Conservation (phyloP, 306 rosid genomes). For the Cotoneaster glaucophyllus region DNA sequence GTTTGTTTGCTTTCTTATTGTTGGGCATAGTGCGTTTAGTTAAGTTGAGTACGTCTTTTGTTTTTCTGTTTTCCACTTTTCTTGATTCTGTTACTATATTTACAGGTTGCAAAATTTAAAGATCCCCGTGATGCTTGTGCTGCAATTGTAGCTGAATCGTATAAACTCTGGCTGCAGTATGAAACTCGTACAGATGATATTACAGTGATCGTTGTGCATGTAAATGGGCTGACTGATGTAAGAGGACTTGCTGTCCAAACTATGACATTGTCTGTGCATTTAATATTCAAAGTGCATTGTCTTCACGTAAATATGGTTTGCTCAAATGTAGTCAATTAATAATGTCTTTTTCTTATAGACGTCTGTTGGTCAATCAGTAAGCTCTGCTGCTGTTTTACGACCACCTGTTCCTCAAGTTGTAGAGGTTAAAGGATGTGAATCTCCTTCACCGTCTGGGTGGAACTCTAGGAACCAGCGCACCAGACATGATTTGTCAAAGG, state of each 20-base stretch:
- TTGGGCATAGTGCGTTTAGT: background rate
- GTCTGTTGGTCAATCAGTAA: slow-evolving; percentile 49
- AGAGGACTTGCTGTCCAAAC: slow-evolving; percentile 17
- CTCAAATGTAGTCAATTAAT: slow-evolving; percentile 11
- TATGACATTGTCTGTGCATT: slow-evolving; percentile 4
- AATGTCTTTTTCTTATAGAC: slow-evolving; percentile 32
- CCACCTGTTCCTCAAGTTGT: slow-evolving; percentile 70
- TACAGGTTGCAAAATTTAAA: slow-evolving; percentile 77
- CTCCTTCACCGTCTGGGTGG: slow-evolving; percentile 80
- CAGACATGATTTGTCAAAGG: slow-evolving; percentile 88
- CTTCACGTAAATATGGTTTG: background rate
- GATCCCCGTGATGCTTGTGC: slow-evolving; percentile 99
- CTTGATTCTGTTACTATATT: slow-evolving; percentile 14
- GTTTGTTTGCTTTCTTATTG: background rate
- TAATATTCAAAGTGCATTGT: background rate
- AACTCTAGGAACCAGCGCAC: slow-evolving; percentile 60
- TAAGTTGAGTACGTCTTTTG: background rate
- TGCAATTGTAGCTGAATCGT: slow-evolving; percentile 95
- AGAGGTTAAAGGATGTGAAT: slow-evolving; percentile 89
- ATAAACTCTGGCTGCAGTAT: slow-evolving; percentile 93
- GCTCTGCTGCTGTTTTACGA: slow-evolving; percentile 29
- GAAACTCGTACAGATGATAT: slow-evolving; percentile 99
- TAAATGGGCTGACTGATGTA: slow-evolving; percentile 77
- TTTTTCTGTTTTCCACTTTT: background rate
- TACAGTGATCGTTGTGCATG: slow-evolving; percentile 88